A percentile compares a stretch with the other conserved stretches of the same genome.
Conservation (phyloP, 306 rosid genomes). For the Cucurbita moschata region DNA sequence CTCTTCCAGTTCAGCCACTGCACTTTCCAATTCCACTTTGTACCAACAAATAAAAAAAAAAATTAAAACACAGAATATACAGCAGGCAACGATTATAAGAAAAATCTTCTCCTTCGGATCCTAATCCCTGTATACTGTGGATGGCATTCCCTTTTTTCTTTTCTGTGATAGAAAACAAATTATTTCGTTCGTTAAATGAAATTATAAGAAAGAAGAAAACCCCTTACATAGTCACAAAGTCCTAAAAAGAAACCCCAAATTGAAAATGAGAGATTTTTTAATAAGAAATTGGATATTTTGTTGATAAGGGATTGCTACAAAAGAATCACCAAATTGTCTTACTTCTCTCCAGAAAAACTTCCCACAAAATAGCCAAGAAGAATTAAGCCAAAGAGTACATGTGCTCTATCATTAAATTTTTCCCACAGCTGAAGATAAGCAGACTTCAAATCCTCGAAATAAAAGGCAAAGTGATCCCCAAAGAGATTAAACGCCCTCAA, state of each 20-base stretch:
- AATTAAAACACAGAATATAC: neutral
- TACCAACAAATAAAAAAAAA: constrained; percentile 20
- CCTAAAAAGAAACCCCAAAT: neutral
- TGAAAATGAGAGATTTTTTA: neutral
- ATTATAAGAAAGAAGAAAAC: neutral
- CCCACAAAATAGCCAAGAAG: neutral
- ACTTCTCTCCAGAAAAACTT: neutral
- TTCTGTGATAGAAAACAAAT: neutral
- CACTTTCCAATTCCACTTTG: constrained; percentile 63
- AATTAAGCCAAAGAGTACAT: neutral
- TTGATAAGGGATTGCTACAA: neutral
- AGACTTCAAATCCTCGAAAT: neutral
- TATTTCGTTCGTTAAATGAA: neutral
- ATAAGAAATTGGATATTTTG: neutral
- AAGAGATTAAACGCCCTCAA: neutral
- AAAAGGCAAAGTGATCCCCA: neutral
- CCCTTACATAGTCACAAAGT: neutral
- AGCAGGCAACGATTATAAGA: neutral
- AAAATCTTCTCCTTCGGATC: neutral
- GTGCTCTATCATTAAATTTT: neutral
- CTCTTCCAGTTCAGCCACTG: constrained; percentile 52
- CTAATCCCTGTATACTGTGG: neutral
- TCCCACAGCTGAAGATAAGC: neutral
- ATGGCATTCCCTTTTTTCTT: neutral
- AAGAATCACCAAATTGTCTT: neutral